Conservation (phyloP, 2,329 filamentous ascomycete genomes). For the Pleurostoma richardsiae region DNA sequence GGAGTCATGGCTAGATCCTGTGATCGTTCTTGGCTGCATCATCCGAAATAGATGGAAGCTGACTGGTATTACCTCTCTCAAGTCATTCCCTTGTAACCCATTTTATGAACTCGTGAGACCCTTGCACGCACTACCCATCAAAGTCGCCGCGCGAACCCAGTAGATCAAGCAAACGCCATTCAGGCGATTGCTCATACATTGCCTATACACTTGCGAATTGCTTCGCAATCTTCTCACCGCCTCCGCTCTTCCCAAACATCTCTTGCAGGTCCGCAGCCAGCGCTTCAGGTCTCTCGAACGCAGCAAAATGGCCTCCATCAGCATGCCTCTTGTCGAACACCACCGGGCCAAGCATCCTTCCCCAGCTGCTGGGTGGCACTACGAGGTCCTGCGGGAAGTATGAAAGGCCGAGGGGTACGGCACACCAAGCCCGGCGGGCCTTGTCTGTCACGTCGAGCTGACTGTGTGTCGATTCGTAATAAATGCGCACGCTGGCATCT, state of each 20-base stretch:
- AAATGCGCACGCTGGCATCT: conserved; percentile 62
- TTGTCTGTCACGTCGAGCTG: background rate
- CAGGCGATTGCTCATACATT: no score
- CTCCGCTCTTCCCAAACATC: conserved; percentile 52
- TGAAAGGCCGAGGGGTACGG: conserved; percentile 7
- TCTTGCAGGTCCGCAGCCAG: conserved; percentile 46
- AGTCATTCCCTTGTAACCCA: no score
- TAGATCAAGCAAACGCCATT: no score
- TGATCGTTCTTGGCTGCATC: no score
- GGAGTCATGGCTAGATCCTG: no score
- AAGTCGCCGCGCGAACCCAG: no score
- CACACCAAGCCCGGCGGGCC: background rate
- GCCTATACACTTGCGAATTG: background rate
- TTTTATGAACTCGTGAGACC: no score
- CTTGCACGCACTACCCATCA: no score
- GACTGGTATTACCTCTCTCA: no score
- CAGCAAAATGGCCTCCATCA: conserved; percentile 56
- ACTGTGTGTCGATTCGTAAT: conserved; percentile 59
- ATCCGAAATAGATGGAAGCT: no score
- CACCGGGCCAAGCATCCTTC: conserved; percentile 52
- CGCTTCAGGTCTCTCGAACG: conserved; percentile 50
- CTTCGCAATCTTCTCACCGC: conserved; percentile 30
- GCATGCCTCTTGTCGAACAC: conserved; percentile 49
- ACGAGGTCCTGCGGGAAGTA: conserved; percentile 55
- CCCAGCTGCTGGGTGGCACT: conserved; percentile 50